A percentile compares a stretch with the other conserved stretches of the same genome.
These are phyloP conservation scores for Ceratocystiopsis minuta DNA, from an alignment of 2,329 filamentous ascomycete species.

Conservation along the genomic window DNA sequence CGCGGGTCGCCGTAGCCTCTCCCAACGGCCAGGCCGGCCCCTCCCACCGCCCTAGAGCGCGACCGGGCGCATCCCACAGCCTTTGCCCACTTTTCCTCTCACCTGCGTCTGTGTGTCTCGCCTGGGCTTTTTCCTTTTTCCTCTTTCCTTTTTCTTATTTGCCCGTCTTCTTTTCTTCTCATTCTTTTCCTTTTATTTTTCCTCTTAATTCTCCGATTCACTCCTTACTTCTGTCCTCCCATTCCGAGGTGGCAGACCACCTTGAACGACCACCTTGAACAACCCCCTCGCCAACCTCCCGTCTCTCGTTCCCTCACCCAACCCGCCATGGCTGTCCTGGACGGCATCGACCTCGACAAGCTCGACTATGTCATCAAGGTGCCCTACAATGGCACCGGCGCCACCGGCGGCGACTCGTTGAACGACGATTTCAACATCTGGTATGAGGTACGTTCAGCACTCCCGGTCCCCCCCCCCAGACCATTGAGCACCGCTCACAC, in stretches of 20 bases:
- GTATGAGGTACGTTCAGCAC: slow-evolving; percentile 29
- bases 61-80: no score
- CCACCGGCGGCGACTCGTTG: slow-evolving; percentile 50
- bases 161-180: neutral
- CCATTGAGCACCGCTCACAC: no score
- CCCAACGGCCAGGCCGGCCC: no score
- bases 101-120: no score
- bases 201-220: neutral
- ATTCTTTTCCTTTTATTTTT: neutral
- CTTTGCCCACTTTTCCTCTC: no score
- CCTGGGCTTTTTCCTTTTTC: neutral
- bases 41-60: no score
- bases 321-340: slow-evolving; percentile 16
- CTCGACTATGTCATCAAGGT: slow-evolving; percentile 28
- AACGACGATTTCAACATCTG: slow-evolving; percentile 56
- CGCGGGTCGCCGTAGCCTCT: no score
- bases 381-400: slow-evolving; percentile 44
- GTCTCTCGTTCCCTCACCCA: neutral
- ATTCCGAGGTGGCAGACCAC: no score
- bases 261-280: no score
- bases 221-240: neutral
- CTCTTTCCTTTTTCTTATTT: neutral
- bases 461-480: no score
- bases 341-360: slow-evolving; percentile 23
- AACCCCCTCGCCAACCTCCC: no score